These are phyloP conservation scores for Fistulinella cinereoalba DNA, from an alignment of 1,284 basidiomycete species.

Conservation along the genomic window DNA sequence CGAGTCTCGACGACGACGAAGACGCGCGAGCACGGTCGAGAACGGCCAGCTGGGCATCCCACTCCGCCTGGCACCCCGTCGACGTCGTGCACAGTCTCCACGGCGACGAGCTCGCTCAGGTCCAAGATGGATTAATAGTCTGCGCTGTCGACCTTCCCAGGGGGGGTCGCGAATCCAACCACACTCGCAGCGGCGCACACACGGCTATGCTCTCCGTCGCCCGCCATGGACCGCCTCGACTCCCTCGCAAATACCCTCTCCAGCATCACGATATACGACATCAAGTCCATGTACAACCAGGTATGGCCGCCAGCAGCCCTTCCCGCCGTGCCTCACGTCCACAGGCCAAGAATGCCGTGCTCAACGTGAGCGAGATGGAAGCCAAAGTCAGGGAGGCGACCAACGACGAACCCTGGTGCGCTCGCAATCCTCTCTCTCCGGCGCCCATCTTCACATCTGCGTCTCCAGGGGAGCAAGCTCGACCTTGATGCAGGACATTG, in stretches of 20 bases:
- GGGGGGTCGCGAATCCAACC: conserved; percentile 18
- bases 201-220: conserved; percentile 4
- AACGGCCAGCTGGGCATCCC: conserved; percentile 30
- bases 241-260: conserved; percentile 66
- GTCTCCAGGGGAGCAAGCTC: conserved; percentile 89
- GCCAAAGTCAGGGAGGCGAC: conserved; percentile 97
- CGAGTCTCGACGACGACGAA: conserved; percentile 34
- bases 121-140: not conserved
- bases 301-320: conserved; percentile 35
- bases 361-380: conserved; percentile 97
- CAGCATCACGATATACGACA: conserved; percentile 84
- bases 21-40: conserved; percentile 37
- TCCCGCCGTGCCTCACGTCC: conserved; percentile 9
- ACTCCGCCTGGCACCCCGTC: too few relatives aligned
- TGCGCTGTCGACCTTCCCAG: conserved; percentile 16
- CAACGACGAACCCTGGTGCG: conserved; percentile 96
- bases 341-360: conserved; percentile 87
- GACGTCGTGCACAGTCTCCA: too few relatives aligned
- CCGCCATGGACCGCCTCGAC: conserved; percentile 61
- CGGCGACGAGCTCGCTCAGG: too few relatives aligned
- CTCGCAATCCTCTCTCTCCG: conserved; percentile 5
- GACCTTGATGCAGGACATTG: conserved; percentile 98
- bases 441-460: not conserved
- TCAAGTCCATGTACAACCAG: conserved; percentile 93
- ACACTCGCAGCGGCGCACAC: not conserved